Base-by-base conservation (phyloP, 352 stramenopile genomes). In the Phytophthora sansomeana region DNA sequence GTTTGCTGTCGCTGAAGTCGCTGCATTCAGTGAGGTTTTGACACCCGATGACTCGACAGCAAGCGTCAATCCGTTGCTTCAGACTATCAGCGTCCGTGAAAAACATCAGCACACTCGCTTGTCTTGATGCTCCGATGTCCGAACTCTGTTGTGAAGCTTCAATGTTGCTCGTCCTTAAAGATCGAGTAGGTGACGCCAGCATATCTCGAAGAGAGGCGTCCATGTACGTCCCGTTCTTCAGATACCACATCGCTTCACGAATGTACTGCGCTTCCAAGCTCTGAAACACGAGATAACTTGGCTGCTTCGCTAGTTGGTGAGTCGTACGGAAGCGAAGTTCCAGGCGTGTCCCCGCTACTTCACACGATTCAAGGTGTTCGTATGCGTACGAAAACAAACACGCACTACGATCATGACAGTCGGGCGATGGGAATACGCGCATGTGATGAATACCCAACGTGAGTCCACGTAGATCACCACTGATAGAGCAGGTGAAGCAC, bases 381-480 rank as follows among this genome's bases (percentile, higher is more conserved):
- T 90, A 91, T 10, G 47, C 48, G 39, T 92, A 92, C 32, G 74
- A 87, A 61, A 92, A 90, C 47, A 91, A 67, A 46, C 76, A 92
- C 10, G 85, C 85, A 17, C 72, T 89, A n/a, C 78, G 76, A 26
- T 90, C 81, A 38, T 76, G 67, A 30, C 70, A 85, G 32, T 92
- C 78, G 0, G 80, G 72, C 0, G 81, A 83, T 4, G 82, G 82
- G 29, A 85, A 90, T 17, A 90, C 75, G 4, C 65, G 80, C n/a
- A 91, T 59, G 49, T 81, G 77, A 11, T 69, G 66, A 55, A 70
- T 29, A 24, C 85, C 78, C 4, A 91, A 72, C 30, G 85, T 84
- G 41, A 90, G 57, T 4, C 80, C 80, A 5, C 82, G 74, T 13
- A 83, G 28, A 19, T 91, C 81, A 5, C 68, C 72, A 24, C 75